Base-by-base conservation (phyloP, 768 basidiomycete genomes). In the Lentinus tigrinus region DNA sequence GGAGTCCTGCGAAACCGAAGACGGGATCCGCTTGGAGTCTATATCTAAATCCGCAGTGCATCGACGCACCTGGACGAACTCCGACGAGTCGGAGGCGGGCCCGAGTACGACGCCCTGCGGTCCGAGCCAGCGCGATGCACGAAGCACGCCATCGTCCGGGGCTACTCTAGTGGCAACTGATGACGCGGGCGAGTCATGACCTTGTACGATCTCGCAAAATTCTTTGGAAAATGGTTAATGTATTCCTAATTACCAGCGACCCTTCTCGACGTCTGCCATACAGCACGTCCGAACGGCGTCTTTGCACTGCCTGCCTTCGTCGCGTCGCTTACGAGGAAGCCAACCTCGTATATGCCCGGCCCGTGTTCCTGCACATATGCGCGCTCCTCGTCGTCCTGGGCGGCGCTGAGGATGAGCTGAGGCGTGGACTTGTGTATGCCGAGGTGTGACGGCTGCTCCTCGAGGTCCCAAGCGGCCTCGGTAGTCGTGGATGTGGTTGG, bases 311-410 rank as follows among this genome's bases (percentile, higher is more conserved):
- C 77, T n/a, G 63, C 67, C 14, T 68, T 69, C 8, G 67, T 67
- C 5, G 9, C 26, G 28, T 44, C 56, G 14, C 57, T 67, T 1
- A 84, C 77, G 47, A 59, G 72, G 57, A 88, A 78, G 0, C 74
- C 84, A 3, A 88, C 74, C 62, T 88, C 85, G 54, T 77, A 81
- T 1, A 87, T 77, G 3, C 79, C 78, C 8, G 71, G 54, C 0
- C 72, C 73, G 8, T 61, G 61, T 17, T 55, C 48, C 27, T 48
- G 50, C 50, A 77, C 50, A 64, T 78, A 73, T 11, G 40, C 49
- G 11, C 50, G 40, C 52, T 83, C 77, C 13, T 70, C 73, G 2
- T 72, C 75, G 38, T 73, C 69, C 24, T 42, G 54, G 1, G 82
- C 73, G n/a, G 63, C 61, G 39, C 65, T 66, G 40, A 83, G 54